These are phyloP conservation scores for Quercus aquifolioides DNA, from an alignment of 306 rosid species.

Conservation along the genomic window DNA sequence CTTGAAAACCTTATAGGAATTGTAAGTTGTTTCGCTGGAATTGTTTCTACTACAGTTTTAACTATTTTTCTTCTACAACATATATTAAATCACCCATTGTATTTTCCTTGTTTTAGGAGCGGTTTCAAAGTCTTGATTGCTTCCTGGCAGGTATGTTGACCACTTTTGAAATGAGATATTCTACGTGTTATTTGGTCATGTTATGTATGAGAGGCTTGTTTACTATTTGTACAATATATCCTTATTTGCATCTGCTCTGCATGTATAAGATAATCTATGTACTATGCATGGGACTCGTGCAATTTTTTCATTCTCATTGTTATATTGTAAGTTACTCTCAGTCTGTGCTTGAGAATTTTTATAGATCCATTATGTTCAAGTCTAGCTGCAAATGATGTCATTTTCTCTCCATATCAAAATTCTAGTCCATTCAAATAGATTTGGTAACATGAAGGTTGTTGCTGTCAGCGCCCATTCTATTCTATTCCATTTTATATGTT, in stretches of 20 bases:
- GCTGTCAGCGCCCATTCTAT: background rate
- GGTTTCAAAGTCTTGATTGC: constrained; percentile 93
- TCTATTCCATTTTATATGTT: background rate
- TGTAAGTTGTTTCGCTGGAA: constrained; percentile 38
- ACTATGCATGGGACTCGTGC: background rate
- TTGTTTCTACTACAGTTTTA: background rate
- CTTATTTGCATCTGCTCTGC: background rate
- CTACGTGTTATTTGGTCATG: constrained; percentile 14
- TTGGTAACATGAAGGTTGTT: background rate
- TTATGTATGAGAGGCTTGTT: constrained; percentile 7
- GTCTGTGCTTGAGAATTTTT: background rate
- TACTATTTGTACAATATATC: background rate
- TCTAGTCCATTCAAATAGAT: background rate
- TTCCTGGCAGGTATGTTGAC: constrained; percentile 83
- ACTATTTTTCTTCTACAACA: background rate
- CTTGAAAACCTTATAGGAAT: constrained; percentile 85
- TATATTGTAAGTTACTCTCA: background rate
- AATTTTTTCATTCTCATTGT: background rate
- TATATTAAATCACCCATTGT: background rate
- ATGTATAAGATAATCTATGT: background rate
- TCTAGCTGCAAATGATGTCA: background rate
- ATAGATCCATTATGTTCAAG: background rate
- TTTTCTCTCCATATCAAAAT: constrained; percentile 10
- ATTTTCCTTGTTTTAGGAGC: constrained; percentile 56
- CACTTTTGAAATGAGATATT: constrained; percentile 2